Percentiles rank a stretch among this genome's conserved stretches.
Conservation (phyloP, 306 rosid genomes). For the Vicia faba region DNA sequence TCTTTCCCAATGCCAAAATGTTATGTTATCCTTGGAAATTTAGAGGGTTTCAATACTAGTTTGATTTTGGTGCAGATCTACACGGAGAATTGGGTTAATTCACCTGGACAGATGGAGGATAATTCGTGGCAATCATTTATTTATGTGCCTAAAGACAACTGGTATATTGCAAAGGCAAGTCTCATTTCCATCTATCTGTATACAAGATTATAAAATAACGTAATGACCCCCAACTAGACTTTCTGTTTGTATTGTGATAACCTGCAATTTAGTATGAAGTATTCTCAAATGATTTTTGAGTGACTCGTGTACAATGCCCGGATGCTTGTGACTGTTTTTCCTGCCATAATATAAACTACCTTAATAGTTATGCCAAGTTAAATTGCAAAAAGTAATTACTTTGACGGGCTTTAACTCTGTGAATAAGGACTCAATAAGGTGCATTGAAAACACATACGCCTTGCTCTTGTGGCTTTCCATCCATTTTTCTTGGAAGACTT, state of each 20-base stretch:
- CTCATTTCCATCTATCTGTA: slow-evolving; percentile 28
- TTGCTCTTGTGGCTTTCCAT: slow-evolving; percentile 18
- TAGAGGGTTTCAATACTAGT: slow-evolving; percentile 9
- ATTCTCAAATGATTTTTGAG: slow-evolving; percentile 6
- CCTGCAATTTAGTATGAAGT: slow-evolving; percentile 15
- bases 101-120: slow-evolving; percentile 87
- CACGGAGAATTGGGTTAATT: slow-evolving; percentile 93
- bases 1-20: slow-evolving; percentile 20
- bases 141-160: slow-evolving; percentile 70
- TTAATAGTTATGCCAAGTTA: slow-evolving; percentile 19
- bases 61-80: slow-evolving; percentile 63
- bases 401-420: neutral
- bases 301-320: neutral
- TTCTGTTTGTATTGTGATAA: slow-evolving; percentile 13
- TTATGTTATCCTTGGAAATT: slow-evolving; percentile 13
- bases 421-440: slow-evolving; percentile 4
- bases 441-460: slow-evolving; percentile 21
- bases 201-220: neutral
- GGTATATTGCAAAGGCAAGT: slow-evolving; percentile 84
- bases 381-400: slow-evolving; percentile 14
- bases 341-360: neutral
- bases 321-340: slow-evolving; percentile 5
- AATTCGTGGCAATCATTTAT: slow-evolving; percentile 89
- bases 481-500: slow-evolving; percentile 11
- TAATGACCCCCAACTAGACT: slow-evolving; percentile 12